Evolutionary conservation across 2,329 filamentous ascomycete genomes (phyloP), one percentile per base, ranked within the genome.

Genomic region (Allantophomopsis lycopodina): DNA sequence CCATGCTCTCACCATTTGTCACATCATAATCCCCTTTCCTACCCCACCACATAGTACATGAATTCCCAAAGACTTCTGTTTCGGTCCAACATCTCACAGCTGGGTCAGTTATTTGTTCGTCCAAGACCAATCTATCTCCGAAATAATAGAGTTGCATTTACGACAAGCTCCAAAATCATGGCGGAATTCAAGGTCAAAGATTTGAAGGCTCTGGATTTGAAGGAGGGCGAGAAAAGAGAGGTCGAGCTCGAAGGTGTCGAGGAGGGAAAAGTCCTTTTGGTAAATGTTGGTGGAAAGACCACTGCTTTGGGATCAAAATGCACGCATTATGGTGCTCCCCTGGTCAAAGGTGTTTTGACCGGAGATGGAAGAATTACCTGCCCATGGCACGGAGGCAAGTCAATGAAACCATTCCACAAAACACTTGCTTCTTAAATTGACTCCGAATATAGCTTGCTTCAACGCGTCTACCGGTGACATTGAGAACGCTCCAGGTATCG

Each of bases 331-430:
- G 89, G 91, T 28, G 91, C 89, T 32, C 91, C 91, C 12, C 63
- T 98, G 47, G 76, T 78, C 39, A 86, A 89, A 49, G 91, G 91
- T 40, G 79, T 96, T 7, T 62, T 98, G 46, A 84, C 84, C 7
- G 74, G 76, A 2, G 79, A 83, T 49, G 91, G 91, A 5, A 73
- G 86, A 38, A 61, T 98, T 45, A 94, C 85, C 6, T 98, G 91
- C 58, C 87, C 89, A 3, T 96, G 91, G 91, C 89, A 96, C 58
- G 89, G 89, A 65, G 86, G 85, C 91, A 57, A 48, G 68, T 20
- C 7, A 5, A 16, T 36, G 13, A 20, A 20, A 4, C 18, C 18
- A 20, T 42, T 34, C 36, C 52, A 36, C 48, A 36, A 11, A 13
- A 14, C 37, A 33, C 18, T 21, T n/a, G 12, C 15, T 31, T 15